phyloP scores from a whole-genome alignment of 1,284 basidiomycete genomes.

The Schizophyllum amplum region DNA sequence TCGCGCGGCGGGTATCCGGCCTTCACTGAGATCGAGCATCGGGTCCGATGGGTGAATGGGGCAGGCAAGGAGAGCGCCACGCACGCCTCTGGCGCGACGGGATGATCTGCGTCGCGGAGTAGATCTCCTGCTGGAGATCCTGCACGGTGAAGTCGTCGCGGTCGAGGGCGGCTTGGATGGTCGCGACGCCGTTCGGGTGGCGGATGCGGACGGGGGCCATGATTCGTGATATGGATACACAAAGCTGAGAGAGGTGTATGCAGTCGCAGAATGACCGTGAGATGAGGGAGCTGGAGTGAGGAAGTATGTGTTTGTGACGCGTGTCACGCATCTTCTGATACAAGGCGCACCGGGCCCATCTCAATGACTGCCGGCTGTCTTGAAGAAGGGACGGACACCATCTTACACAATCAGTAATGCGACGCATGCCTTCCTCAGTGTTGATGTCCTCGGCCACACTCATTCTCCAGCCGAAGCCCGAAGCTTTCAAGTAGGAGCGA shows the following conservation, averaged over 20 bases:
- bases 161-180: constrained; percentile 56
- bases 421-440: too few relatives aligned
- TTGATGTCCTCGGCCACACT: too few relatives aligned
- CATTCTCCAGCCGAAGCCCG: too few relatives aligned
- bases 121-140: constrained; percentile 69
- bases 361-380: too few relatives aligned
- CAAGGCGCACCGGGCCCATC: too few relatives aligned
- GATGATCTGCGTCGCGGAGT: constrained; percentile 56
- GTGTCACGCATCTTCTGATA: too few relatives aligned
- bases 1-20: constrained; percentile 76
- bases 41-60: constrained; percentile 6
- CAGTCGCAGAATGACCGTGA: too few relatives aligned
- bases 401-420: too few relatives aligned
- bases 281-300: too few relatives aligned
- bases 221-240: neutral
- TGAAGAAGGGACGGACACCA: too few relatives aligned
- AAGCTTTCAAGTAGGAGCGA: too few relatives aligned
- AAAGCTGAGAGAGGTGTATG: neutral
- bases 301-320: too few relatives aligned
- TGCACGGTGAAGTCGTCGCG: constrained; percentile 54
- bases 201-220: constrained; percentile 70
- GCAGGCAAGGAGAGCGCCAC: constrained; percentile 21
- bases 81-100: constrained; percentile 72
- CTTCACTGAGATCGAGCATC: constrained; percentile 49
- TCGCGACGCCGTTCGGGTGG: constrained; percentile 76